These are phyloP conservation scores for Apiotrichum sp. DNA, from an alignment of 1,284 basidiomycete species.

Conservation along the genomic window DNA sequence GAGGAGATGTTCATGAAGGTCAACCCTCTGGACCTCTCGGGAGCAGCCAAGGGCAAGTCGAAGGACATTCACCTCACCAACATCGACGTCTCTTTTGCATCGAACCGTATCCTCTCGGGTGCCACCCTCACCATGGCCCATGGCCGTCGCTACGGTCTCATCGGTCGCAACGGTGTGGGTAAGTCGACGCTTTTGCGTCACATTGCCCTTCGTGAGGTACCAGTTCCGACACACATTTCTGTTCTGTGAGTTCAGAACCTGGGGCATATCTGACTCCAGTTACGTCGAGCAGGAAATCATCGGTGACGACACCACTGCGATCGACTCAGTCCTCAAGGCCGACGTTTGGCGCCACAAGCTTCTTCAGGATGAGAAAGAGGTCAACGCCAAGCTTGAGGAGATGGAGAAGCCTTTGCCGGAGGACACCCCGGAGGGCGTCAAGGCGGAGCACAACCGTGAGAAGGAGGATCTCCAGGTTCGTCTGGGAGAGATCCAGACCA, in stretches of 20 bases:
- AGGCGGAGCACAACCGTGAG: slow-evolving; percentile 64
- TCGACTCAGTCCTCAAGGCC: slow-evolving; percentile 91
- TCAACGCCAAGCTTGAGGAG: slow-evolving; percentile 53
- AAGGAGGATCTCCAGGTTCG: slow-evolving; percentile 79
- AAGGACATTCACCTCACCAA: slow-evolving; percentile 94
- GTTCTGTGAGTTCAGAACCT: slow-evolving; percentile 54
- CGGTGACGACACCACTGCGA: slow-evolving; percentile 86
- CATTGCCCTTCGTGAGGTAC: slow-evolving; percentile 90
- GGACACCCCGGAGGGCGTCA: slow-evolving; percentile 58
- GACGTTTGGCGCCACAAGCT: slow-evolving; percentile 85
- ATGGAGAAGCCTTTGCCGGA: slow-evolving; percentile 30
- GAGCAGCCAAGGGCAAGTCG: slow-evolving; percentile 77
- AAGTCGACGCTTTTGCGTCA: slow-evolving; percentile 96
- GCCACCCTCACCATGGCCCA: slow-evolving; percentile 82
- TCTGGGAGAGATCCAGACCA: slow-evolving; percentile 85
- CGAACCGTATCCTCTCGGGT: slow-evolving; percentile 74
- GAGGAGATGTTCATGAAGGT: slow-evolving; percentile 99
- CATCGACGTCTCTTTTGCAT: slow-evolving; percentile 92
- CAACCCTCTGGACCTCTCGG: slow-evolving; percentile 83
- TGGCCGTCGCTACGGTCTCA: slow-evolving; percentile 74
- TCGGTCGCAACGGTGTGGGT: slow-evolving; percentile 75
- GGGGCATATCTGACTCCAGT: neutral
- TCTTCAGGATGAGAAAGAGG: slow-evolving; percentile 15
- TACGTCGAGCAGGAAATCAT: slow-evolving; percentile 96
- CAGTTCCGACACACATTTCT: slow-evolving; percentile 87